phyloP scores from a whole-genome alignment of 257 asterid species.

The Solanum clarkiae region DNA sequence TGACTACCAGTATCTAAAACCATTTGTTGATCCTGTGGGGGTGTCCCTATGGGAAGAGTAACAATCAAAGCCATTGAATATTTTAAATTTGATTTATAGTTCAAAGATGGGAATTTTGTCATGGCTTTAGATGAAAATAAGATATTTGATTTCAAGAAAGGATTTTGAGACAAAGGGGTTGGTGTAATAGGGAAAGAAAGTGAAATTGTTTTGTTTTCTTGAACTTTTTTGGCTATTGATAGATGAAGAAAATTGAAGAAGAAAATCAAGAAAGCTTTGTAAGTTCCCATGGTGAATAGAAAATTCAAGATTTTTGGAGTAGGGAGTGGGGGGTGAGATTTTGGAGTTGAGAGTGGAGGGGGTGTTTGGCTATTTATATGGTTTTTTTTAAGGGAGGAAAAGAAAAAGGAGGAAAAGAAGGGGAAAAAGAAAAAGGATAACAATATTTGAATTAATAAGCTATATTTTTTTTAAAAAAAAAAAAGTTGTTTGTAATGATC shows the following conservation, averaged over 20 bases:
- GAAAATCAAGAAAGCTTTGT: not conserved
- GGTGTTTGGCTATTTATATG: not conserved
- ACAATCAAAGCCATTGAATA: conserved; percentile 75
- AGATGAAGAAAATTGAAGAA: not conserved
- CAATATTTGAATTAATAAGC: not conserved
- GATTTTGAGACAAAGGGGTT: not conserved
- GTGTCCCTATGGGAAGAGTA: conserved; percentile 81
- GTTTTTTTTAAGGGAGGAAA: not conserved
- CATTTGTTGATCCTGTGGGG: conserved; percentile 74
- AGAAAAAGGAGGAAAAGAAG: not conserved
- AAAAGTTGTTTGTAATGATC: not conserved
- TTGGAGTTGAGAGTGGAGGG: not conserved
- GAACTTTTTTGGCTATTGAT: not conserved
- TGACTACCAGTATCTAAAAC: conserved; percentile 92
- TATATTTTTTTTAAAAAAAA: not conserved
- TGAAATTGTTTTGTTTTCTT: not conserved
- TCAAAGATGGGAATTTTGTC: conserved; percentile 11
- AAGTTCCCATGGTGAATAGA: not conserved
- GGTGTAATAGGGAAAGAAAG: not conserved
- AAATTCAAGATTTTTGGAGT: not conserved
- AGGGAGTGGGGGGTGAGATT: no score
- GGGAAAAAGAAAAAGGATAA: not conserved
- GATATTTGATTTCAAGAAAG: not conserved
- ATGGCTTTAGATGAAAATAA: not conserved
- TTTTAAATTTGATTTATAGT: conserved; percentile 38